Percentiles rank a stretch among this genome's conserved stretches.
These are phyloP conservation scores for Cordyceps farinosa DNA, from an alignment of 2,329 filamentous ascomycete genomes.

Conservation along the genomic window DNA sequence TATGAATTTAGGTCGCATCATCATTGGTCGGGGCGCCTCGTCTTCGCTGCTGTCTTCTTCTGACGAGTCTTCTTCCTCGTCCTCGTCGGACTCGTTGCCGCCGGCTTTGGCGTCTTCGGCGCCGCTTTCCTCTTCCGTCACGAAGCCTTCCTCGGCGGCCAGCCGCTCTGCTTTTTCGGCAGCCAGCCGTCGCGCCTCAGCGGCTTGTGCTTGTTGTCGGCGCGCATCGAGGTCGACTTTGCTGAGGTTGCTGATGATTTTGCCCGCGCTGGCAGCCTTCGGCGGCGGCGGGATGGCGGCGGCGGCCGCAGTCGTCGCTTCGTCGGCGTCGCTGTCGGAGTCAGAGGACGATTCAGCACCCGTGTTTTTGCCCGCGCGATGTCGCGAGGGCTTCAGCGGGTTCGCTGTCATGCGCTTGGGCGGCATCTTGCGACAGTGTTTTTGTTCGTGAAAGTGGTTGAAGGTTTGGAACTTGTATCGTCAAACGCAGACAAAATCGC, in stretches of 20 bases:
- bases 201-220: constrained; percentile 42
- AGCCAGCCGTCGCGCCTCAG: constrained; percentile 45
- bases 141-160: constrained; percentile 60
- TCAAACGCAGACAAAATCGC: background rate
- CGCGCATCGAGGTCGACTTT: constrained; percentile 51
- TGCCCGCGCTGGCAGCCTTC: constrained; percentile 54
- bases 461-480: background rate
- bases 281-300: constrained; percentile 50
- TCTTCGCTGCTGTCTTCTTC: constrained; percentile 55
- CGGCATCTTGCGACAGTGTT: constrained; percentile 44
- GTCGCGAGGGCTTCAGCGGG: constrained; percentile 72
- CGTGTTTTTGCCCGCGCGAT: constrained; percentile 77
- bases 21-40: constrained; percentile 52
- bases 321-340: constrained; percentile 46
- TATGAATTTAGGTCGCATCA: constrained; percentile 62
- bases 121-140: constrained; percentile 52
- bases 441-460: background rate
- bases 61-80: constrained; percentile 34
- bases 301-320: constrained; percentile 24
- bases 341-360: constrained; percentile 54
- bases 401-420: constrained; percentile 93
- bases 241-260: constrained; percentile 51
- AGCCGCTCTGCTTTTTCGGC: constrained; percentile 48
- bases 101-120: constrained; percentile 32
- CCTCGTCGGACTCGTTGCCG: constrained; percentile 36